Conservation (phyloP, 176 grass and related monocot genomes). For the Oryza australiensis region DNA sequence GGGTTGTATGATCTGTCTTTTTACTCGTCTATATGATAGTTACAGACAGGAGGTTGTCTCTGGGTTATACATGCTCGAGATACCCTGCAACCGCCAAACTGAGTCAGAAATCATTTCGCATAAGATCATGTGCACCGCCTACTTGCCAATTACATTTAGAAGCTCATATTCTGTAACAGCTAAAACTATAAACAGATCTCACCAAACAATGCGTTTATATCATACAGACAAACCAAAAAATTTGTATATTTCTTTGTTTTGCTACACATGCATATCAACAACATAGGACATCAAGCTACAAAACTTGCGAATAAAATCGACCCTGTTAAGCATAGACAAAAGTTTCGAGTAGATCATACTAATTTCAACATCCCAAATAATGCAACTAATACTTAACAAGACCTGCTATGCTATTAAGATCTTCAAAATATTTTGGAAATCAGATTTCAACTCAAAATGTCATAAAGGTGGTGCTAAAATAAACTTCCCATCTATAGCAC, state of each 20-base stretch:
- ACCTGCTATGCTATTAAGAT: not conserved
- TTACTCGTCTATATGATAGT: too few relatives aligned
- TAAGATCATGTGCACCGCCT: not conserved
- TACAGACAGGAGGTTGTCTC: too few relatives aligned
- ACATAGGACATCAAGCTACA: not conserved
- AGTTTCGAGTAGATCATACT: not conserved
- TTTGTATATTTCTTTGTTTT: not conserved
- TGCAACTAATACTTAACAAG: not conserved
- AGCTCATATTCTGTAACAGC: not conserved
- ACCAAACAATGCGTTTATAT: too few relatives aligned
- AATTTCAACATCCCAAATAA: not conserved
- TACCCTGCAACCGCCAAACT: not conserved
- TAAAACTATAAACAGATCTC: too few relatives aligned
- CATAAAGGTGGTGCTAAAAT: not conserved
- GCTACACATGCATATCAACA: not conserved
- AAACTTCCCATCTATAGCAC: not conserved
- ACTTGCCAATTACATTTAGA: not conserved
- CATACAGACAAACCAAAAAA: slow-evolving; percentile 8
- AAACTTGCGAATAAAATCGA: not conserved
- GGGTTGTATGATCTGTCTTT: too few relatives aligned
- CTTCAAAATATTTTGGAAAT: not conserved
- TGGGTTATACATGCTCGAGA: too few relatives aligned
- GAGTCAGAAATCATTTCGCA: not conserved
- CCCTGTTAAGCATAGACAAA: not conserved
- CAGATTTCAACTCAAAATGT: not conserved